A percentile compares a stretch with the other conserved stretches of the same genome.
Evolutionary conservation across 306 rosid genomes (phyloP).

Genomic region (Prunus dulcis): DNA sequence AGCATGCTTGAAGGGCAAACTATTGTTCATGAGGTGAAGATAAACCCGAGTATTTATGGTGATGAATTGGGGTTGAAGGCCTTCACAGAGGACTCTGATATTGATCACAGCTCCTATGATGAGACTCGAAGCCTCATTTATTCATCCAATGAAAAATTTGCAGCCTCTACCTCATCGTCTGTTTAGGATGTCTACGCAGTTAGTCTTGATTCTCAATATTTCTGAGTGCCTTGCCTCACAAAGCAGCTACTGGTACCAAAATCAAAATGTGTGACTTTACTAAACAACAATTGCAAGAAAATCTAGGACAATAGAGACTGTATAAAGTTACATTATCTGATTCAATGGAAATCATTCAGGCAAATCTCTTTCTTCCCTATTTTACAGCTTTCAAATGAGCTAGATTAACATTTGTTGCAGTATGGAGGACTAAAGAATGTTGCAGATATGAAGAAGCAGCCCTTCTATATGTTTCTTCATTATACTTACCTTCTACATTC

Average conservation of each 20-base stretch:
- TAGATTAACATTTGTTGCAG: constrained; percentile 30
- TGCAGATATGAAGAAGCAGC: constrained; percentile 64
- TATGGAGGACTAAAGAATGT: constrained; percentile 68
- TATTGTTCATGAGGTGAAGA: constrained; percentile 29
- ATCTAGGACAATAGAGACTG: background rate
- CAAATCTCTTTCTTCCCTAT: too few relatives aligned
- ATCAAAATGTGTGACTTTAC: background rate
- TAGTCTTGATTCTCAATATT: too few relatives aligned
- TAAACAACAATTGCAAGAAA: background rate
- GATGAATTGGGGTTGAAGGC: constrained; percentile 1
- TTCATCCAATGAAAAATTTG: too few relatives aligned
- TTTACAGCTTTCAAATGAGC: background rate
- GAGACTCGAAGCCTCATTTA: too few relatives aligned
- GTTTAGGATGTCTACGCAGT: too few relatives aligned
- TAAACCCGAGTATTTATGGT: background rate
- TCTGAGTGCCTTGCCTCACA: too few relatives aligned
- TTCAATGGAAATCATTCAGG: too few relatives aligned
- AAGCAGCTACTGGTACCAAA: background rate
- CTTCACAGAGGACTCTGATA: background rate
- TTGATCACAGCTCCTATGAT: too few relatives aligned
- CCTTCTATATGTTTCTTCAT: too few relatives aligned
- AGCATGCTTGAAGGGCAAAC: constrained; percentile 60
- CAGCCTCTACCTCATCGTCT: too few relatives aligned
- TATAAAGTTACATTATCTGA: too few relatives aligned
- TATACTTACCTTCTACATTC: constrained; percentile 69